Evolutionary conservation across 139 green algal species (phyloP).

Genomic region (Pycnococcus provasolii): DNA sequence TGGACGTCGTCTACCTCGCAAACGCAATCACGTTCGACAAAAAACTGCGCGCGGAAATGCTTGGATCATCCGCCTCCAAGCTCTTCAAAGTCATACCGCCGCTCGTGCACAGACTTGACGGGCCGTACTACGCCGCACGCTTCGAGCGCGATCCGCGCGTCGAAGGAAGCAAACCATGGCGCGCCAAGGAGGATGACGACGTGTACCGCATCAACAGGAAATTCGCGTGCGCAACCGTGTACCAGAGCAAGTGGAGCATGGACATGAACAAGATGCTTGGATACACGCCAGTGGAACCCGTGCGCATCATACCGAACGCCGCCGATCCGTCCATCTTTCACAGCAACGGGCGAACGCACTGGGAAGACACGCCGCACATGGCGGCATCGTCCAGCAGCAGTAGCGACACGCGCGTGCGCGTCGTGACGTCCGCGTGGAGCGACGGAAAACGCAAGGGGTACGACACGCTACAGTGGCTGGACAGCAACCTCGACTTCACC

Average conservation of each 20-base stretch:
- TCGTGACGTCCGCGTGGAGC: neutral
- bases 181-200: slow-evolving; percentile 7
- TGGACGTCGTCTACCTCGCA: slow-evolving; percentile 11
- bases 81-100: neutral
- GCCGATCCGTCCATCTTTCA: slow-evolving; percentile 1
- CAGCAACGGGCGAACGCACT: neutral
- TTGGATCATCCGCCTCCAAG: slow-evolving; percentile 1
- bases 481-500: slow-evolving; percentile 3
- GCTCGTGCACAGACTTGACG: slow-evolving; percentile 17
- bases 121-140: slow-evolving; percentile 11
- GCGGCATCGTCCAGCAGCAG: too few species aligned
- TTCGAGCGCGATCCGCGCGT: slow-evolving; percentile 8
- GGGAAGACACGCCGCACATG: too few species aligned
- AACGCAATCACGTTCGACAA: slow-evolving; percentile 19
- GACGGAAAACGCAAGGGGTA: slow-evolving; percentile 2
- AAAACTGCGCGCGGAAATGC: neutral
- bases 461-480: slow-evolving; percentile 10
- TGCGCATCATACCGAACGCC: slow-evolving; percentile 3
- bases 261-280: slow-evolving; percentile 10
- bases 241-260: slow-evolving; percentile 12
- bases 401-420: too few species aligned
- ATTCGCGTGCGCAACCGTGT: slow-evolving; percentile 13
- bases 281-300: neutral
- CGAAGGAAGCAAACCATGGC: neutral
- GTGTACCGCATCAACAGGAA: slow-evolving; percentile 22